Conservation (phyloP, 2,329 filamentous ascomycete species). For the Aspergillus tubingensis region DNA sequence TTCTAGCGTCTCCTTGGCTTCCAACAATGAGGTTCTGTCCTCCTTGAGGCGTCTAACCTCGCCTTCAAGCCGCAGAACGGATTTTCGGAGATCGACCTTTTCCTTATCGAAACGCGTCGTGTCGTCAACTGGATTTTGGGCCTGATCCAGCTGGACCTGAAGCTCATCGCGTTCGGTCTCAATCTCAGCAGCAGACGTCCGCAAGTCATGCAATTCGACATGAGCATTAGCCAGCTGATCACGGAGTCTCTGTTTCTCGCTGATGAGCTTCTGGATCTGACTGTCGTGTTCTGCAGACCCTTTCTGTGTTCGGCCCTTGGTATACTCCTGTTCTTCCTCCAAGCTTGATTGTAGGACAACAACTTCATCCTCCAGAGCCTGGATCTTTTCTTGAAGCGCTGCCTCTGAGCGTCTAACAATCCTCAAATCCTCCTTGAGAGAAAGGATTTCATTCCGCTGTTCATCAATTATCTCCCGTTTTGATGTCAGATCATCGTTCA, state of each 20-base stretch:
- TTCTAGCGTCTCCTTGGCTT: conserved; percentile 62
- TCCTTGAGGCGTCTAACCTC: conserved; percentile 67
- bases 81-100: conserved; percentile 66
- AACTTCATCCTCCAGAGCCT: conserved; percentile 73
- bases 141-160: conserved; percentile 59
- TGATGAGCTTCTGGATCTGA: conserved; percentile 58
- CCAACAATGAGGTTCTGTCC: conserved; percentile 60
- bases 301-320: conserved; percentile 58
- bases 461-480: conserved; percentile 67
- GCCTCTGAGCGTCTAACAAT: conserved; percentile 65
- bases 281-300: conserved; percentile 61
- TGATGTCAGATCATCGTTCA: conserved; percentile 70
- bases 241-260: conserved; percentile 65
- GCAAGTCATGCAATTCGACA: conserved; percentile 61
- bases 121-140: conserved; percentile 58
- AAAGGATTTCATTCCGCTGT: conserved; percentile 66
- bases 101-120: conserved; percentile 67
- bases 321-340: conserved; percentile 65
- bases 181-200: conserved; percentile 58
- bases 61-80: conserved; percentile 67
- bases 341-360: conserved; percentile 68
- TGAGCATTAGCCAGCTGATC: conserved; percentile 63
- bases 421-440: conserved; percentile 69
- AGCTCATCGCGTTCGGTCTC: conserved; percentile 69
- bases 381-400: conserved; percentile 64